Evolutionary conservation across 148 eudicot genomes (phyloP), one percentile per base, ranked within the genome.

Genomic region (Amaranthus hypochondriacus): DNA sequence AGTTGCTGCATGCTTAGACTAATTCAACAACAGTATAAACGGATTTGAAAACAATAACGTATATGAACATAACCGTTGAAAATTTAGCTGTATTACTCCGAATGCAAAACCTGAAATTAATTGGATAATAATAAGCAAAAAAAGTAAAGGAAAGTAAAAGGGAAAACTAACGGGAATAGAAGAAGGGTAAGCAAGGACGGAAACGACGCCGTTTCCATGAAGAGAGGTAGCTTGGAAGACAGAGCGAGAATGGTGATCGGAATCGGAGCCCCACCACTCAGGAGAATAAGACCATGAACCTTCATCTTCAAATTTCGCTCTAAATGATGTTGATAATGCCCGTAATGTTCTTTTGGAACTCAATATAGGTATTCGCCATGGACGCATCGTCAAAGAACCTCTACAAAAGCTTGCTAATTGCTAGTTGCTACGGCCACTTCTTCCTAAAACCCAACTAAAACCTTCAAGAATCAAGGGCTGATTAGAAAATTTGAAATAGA

Each of bases 231-330:
- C 74, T 49, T 85, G 86, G 71, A 94, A 81, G 66, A 91, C 86
- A 11, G 88, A 77, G 65, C 78, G 76, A 60, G 78, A 53, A 59
- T 74, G 84, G 61, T 77, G 76, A 9, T 78, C 81, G 58, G 81
- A 59, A 15, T 80, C 81, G 59, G 64, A 66, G 15, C 77, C 87
- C 97, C 97, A 94, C 98, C 98, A 94, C 73, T 94, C 93, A 14
- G 93, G 66, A 12, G 98, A 79, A 80, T 87, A 94, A 61, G 48
- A 73, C 98, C 98, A 94, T 77, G 89, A 92, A 15, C 98, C 98
- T 80, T 94, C 98, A 68, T 94, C 98, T 72, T 79, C 82, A 4
- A 84, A 46, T 52, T 56, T 62, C 48, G 81, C 69, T 4, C 79
- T 75, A 48, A 71, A 42, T 62, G 79, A 76, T 44, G 88, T 80